Evolutionary conservation across 139 green algal genomes (phyloP).

Genomic region (Zygnema cylindricum): DNA sequence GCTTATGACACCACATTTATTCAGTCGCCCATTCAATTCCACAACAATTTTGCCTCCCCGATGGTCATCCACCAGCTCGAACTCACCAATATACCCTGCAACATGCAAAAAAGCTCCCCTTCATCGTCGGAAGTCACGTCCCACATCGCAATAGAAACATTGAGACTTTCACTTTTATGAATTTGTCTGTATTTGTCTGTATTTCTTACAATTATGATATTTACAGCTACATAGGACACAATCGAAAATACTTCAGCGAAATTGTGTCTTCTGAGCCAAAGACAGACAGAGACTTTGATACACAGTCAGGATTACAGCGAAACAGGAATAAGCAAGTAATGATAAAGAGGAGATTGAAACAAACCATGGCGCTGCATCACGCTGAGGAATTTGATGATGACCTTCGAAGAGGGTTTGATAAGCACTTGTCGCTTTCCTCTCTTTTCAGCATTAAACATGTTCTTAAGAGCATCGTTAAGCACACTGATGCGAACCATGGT

Average conservation of each 20-base stretch:
- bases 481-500: constrained; percentile 96
- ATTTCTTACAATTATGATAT: too few relatives aligned
- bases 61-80: constrained; percentile 98
- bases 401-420: constrained; percentile 94
- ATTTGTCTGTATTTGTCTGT: too few relatives aligned
- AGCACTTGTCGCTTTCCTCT: constrained; percentile 95
- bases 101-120: neutral
- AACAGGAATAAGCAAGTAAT: too few relatives aligned
- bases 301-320: too few relatives aligned
- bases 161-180: too few relatives aligned
- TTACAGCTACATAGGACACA: too few relatives aligned
- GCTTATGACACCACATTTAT: constrained; percentile 99
- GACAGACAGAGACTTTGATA: too few relatives aligned
- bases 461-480: constrained; percentile 95
- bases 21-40: constrained; percentile 97
- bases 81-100: constrained; percentile 98
- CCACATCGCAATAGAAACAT: too few relatives aligned
- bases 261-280: too few relatives aligned
- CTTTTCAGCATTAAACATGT: constrained; percentile 99
- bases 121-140: too few relatives aligned
- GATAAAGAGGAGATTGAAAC: too few relatives aligned
- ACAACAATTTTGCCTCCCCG: constrained; percentile 98
- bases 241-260: too few relatives aligned
- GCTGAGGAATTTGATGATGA: constrained; percentile 99
- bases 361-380: constrained; percentile 92